Conservation (phyloP, 495 filamentous ascomycete genomes). For the Daldinia decipiens region DNA sequence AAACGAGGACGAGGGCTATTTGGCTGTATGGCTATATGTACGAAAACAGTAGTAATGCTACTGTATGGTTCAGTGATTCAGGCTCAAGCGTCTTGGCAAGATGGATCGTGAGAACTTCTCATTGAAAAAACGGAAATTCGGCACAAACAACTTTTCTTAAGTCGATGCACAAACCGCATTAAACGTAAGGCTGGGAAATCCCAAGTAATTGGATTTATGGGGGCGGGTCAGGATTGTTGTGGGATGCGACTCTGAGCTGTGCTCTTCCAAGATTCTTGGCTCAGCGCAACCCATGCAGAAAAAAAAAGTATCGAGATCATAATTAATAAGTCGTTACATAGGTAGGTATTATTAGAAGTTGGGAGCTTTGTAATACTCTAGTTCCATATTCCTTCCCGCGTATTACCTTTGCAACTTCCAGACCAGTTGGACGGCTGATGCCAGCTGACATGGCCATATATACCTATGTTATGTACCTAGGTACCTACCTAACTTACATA, state of each 20-base stretch:
- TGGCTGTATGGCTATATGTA: not conserved
- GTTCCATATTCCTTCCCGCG: not conserved
- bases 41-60: conserved; percentile 5
- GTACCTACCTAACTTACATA: no score
- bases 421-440: not conserved
- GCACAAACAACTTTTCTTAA: not conserved
- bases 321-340: no score
- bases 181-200: conserved; percentile 7
- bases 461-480: no score
- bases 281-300: no score
- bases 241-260: not conserved
- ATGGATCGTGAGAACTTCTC: not conserved
- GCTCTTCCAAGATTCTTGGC: not conserved
- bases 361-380: no score
- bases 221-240: not conserved
- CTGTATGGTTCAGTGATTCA: conserved; percentile 3
- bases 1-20: not conserved
- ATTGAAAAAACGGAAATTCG: not conserved
- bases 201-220: conserved; percentile 1
- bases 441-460: not conserved
- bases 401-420: no score
- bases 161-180: not conserved
- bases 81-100: not conserved
- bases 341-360: not conserved
- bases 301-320: not conserved